Base-by-base conservation (phyloP, 495 filamentous ascomycete genomes). In the Tuber microsphaerosporum region DNA sequence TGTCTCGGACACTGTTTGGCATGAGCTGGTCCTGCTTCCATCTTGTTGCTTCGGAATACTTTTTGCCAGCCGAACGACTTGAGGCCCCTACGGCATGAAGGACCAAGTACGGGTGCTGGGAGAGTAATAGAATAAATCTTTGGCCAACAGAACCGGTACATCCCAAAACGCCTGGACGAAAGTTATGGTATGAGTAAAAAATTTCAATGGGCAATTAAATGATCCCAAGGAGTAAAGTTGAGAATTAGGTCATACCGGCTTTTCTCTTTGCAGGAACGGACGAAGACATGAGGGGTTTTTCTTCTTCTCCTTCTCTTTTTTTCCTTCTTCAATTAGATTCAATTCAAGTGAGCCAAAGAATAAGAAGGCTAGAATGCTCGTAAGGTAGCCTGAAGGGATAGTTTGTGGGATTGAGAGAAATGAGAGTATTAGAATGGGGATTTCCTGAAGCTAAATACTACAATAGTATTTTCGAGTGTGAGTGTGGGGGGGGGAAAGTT, bases 1-100 rank as follows among this genome's bases (percentile, higher is more conserved):
- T 85, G 74, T 91, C 89, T 79, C 87, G 89, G 39, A 93, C 86
- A 69, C 83, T 85, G 77, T 88, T 85, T 39, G 89, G 89, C 88
- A 96, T 92, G 70, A 91, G 88, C 48, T 87, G 86, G 26, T 89
- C 86, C 85, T 95, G 93, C 87, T 95, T 95, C 93, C 93, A 97
- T 72, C 86, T 86, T 73, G 92, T 91, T 43, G 92, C 92, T 85
- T 93, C 91, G 84, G 89, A 89, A 86, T 94, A 95, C 82, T 88
- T 90, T 86, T 94, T 94, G 76, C 92, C 92, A 2, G 90, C 91
- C 6, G 92, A 94, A 48, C 91, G 88, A 65, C 89, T 87, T 20
- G 92, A 94, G 73, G 93, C 93, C 76, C 93, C 93, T 45, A 96
- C 86, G 74, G 91, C 91, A 65, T 92, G 89, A 42, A 95, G 88